A percentile compares a stretch with the other conserved stretches of the same genome.
phyloP scores from a whole-genome alignment of 176 grass and related monocot species.

The Luzula sylvatica region DNA sequence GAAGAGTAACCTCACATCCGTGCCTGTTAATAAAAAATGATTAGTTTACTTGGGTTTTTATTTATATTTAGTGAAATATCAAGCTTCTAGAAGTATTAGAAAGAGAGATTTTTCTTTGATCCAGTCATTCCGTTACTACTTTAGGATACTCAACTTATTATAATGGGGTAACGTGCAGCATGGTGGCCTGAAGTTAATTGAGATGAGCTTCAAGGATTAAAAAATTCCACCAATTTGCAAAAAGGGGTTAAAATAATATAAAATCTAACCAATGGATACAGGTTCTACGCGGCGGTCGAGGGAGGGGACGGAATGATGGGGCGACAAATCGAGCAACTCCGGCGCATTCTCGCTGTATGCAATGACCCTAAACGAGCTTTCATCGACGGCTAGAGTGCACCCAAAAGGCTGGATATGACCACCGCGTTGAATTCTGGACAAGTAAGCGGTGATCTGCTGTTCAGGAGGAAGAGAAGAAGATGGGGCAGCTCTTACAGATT shows the following conservation, averaged over 20 bases:
- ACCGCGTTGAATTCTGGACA: slow-evolving; percentile 91
- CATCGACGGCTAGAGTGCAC: slow-evolving; percentile 69
- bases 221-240: not conserved
- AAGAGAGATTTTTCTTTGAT: not conserved
- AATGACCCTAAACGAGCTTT: slow-evolving; percentile 70
- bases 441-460: slow-evolving; percentile 93
- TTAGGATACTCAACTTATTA: no score
- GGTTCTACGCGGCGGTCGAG: slow-evolving; percentile 35
- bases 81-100: no score
- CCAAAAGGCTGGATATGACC: slow-evolving; percentile 91
- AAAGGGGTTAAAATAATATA: no score
- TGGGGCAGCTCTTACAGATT: slow-evolving; percentile 55
- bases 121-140: not conserved
- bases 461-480: slow-evolving; percentile 37
- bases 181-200: not conserved
- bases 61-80: no score
- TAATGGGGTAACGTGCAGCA: not conserved
- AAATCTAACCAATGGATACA: slow-evolving; percentile 20
- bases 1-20: slow-evolving; percentile 78
- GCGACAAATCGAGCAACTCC: slow-evolving; percentile 75
- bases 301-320: slow-evolving; percentile 83
- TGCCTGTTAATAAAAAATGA: slow-evolving; percentile 57
- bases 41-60: no score
- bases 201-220: not conserved
- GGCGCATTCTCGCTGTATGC: slow-evolving; percentile 78